Conservation (phyloP, 192 early-diverging fungal genomes). For the Dissophora ornata region DNA sequence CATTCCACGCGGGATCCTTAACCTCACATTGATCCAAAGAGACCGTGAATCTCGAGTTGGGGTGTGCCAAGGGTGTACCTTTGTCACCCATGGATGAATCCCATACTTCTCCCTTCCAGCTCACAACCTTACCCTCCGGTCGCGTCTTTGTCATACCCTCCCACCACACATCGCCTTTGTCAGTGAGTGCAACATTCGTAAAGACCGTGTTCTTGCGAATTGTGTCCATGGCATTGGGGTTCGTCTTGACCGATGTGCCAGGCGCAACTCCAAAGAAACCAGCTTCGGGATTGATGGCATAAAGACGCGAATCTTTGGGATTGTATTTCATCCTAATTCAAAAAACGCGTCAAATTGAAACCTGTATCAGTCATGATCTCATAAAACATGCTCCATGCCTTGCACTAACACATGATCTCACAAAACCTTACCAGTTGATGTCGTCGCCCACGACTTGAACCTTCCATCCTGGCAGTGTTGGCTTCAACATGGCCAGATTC, state of each 20-base stretch:
- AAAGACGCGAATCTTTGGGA: constrained; percentile 37
- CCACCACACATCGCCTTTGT: constrained; percentile 51
- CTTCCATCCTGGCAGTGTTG: constrained; percentile 52
- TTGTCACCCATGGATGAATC: constrained; percentile 46
- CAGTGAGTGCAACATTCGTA: constrained; percentile 42
- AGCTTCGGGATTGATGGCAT: constrained; percentile 54
- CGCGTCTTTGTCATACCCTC: constrained; percentile 48
- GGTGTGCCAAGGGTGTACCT: constrained; percentile 41
- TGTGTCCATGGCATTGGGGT: constrained; percentile 49
- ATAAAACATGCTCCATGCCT: no score
- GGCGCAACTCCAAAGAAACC: constrained; percentile 56
- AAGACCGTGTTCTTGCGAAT: constrained; percentile 45
- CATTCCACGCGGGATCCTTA: constrained; percentile 52
- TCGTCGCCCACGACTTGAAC: constrained; percentile 51
- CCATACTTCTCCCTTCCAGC: constrained; percentile 48
- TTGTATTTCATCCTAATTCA: constrained; percentile 48
- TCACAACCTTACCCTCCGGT: constrained; percentile 41
- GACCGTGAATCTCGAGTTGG: constrained; percentile 49
- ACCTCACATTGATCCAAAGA: constrained; percentile 40
- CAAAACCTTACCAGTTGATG: constrained; percentile 45
- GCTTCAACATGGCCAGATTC: constrained; percentile 49
- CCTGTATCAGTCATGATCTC: background rate
- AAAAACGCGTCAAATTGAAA: background rate
- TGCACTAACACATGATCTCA: background rate
- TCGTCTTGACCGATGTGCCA: constrained; percentile 50